Conservation (phyloP, 1,139 yeast genomes). For the Nakaseomyces sp. region DNA sequence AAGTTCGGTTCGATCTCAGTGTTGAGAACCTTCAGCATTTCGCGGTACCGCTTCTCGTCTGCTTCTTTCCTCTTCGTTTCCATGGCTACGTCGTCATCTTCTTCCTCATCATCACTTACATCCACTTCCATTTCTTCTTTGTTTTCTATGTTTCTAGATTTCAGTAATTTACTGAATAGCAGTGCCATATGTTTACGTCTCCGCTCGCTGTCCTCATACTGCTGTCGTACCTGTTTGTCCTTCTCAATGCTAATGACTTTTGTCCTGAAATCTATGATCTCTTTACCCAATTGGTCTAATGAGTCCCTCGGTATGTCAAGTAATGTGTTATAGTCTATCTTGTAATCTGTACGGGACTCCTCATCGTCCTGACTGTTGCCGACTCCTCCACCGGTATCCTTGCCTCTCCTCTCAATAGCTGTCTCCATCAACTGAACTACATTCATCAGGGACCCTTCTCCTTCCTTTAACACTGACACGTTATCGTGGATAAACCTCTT, state of each 20-base stretch:
- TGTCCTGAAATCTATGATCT: constrained; percentile 54
- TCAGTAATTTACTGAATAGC: constrained; percentile 38
- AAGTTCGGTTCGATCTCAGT: constrained; percentile 20
- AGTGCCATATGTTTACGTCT: constrained; percentile 44
- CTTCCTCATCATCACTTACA: constrained; percentile 20
- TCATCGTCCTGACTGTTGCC: too few relatives aligned
- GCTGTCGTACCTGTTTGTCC: constrained; percentile 45
- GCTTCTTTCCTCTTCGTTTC: too few relatives aligned
- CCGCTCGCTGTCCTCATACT: constrained; percentile 43
- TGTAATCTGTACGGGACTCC: constrained; percentile 32
- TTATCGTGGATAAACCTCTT: not conserved
- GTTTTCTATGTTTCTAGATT: constrained; percentile 16
- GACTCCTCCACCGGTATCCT: too few relatives aligned
- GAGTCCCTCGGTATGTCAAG: constrained; percentile 54
- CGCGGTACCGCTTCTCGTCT: constrained; percentile 13
- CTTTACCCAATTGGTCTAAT: constrained; percentile 49
- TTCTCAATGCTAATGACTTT: constrained; percentile 51
- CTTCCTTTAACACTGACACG: constrained; percentile 5
- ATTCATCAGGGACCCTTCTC: constrained; percentile 5
- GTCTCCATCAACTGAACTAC: too few relatives aligned
- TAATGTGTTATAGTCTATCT: constrained; percentile 52
- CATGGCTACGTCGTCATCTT: too few relatives aligned
- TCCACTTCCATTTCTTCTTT: constrained; percentile 19
- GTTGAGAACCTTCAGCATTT: constrained; percentile 17
- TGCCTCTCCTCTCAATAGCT: too few relatives aligned